These are phyloP conservation scores for Aeminium ludgeri DNA, from an alignment of 495 filamentous ascomycete species.

Conservation along the genomic window DNA sequence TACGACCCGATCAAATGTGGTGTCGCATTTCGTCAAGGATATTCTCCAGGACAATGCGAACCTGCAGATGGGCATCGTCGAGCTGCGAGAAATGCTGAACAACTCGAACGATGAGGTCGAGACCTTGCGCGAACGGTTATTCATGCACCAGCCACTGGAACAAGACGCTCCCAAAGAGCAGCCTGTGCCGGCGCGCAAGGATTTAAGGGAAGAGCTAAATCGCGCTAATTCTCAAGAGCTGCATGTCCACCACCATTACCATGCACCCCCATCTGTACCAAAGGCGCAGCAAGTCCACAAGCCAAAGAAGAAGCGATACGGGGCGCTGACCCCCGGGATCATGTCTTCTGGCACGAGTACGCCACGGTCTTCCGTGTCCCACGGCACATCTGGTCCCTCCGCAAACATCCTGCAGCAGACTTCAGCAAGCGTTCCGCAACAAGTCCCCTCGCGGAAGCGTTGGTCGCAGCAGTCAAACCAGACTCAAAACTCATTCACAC, in stretches of 20 bases:
- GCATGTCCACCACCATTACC: constrained; percentile 88
- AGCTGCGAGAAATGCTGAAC: constrained; percentile 77
- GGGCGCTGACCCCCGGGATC: constrained; percentile 35
- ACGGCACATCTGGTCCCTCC: constrained; percentile 31
- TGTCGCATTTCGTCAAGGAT: constrained; percentile 87
- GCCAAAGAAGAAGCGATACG: constrained; percentile 53
- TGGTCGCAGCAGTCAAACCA: constrained; percentile 51
- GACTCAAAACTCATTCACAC: constrained; percentile 39
- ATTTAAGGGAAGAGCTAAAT: constrained; percentile 33
- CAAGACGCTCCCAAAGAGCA: constrained; percentile 30
- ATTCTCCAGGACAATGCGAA: constrained; percentile 91
- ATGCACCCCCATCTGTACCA: constrained; percentile 40
- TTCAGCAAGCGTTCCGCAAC: constrained; percentile 40
- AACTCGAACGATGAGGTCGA: constrained; percentile 92
- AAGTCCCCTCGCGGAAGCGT: constrained; percentile 27
- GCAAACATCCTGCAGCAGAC: constrained; percentile 47
- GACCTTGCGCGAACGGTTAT: constrained; percentile 64
- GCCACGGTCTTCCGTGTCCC: constrained; percentile 24
- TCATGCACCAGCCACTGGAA: constrained; percentile 53
- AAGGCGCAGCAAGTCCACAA: constrained; percentile 42
- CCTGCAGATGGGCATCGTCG: constrained; percentile 73
- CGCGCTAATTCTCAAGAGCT: constrained; percentile 47
- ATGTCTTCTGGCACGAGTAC: constrained; percentile 30
- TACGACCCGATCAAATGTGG: constrained; percentile 38
- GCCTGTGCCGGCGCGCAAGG: constrained; percentile 37